Evolutionary conservation across 306 rosid species (phyloP).

Genomic region (Cucurbita moschata): DNA sequence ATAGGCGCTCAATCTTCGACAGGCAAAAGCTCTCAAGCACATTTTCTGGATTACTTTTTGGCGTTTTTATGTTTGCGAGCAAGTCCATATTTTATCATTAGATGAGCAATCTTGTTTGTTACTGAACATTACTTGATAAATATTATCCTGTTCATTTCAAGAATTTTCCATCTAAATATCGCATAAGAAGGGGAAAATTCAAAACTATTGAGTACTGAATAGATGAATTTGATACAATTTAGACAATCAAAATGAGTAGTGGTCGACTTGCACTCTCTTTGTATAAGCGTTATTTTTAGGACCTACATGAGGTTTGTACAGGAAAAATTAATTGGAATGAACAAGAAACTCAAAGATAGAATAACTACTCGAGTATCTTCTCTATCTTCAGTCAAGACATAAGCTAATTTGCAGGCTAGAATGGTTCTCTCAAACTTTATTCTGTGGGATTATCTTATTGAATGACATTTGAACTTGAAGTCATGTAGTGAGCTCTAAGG

Average conservation of each 20-base stretch:
- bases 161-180: not conserved
- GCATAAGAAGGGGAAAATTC: not conserved
- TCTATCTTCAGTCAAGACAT: not conserved
- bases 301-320: not conserved
- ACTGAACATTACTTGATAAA: not conserved
- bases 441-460: not conserved
- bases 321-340: not conserved
- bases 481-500: constrained; percentile 17
- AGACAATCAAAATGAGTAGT: not conserved
- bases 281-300: not conserved
- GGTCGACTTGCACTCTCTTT: not conserved
- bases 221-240: not conserved
- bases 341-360: not conserved
- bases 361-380: not conserved
- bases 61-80: too few relatives aligned
- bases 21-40: not conserved
- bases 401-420: not conserved
- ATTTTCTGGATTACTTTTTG: not conserved
- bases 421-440: constrained; percentile 11
- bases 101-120: not conserved
- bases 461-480: not conserved
- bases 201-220: not conserved
- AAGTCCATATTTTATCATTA: not conserved
- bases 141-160: not conserved
- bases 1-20: constrained; percentile 9